phyloP scores from a whole-genome alignment of 2,329 filamentous ascomycete species.

The Ophiostoma himal-ulmi region DNA sequence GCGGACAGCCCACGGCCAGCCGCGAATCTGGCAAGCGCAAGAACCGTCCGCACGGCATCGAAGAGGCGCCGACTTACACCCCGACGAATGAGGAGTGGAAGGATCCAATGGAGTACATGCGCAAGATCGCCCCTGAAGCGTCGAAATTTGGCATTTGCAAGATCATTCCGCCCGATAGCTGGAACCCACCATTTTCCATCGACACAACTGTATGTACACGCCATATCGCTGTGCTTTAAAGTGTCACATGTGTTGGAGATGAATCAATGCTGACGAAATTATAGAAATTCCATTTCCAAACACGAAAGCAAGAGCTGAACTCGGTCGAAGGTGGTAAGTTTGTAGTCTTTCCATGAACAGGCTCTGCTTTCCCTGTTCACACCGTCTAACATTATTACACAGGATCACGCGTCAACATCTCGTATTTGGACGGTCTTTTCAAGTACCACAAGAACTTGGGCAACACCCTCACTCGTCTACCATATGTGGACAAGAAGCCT shows the following conservation, averaged over 20 bases:
- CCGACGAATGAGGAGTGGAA: slow-evolving; percentile 92
- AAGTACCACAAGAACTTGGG: slow-evolving; percentile 98
- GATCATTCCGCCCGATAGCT: slow-evolving; percentile 85
- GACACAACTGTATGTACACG: slow-evolving; percentile 74
- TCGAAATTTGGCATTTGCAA: slow-evolving; percentile 88
- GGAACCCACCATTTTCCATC: slow-evolving; percentile 93
- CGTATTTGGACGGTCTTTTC: slow-evolving; percentile 87
- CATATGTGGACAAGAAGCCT: slow-evolving; percentile 95
- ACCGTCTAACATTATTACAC: slow-evolving; percentile 23
- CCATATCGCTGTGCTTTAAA: not conserved
- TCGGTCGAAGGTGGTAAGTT: slow-evolving; percentile 91
- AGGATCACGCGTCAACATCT: slow-evolving; percentile 92
- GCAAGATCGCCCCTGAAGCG: slow-evolving; percentile 82
- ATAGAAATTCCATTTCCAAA: slow-evolving; percentile 94
- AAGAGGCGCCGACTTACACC: slow-evolving; percentile 83
- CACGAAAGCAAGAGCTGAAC: slow-evolving; percentile 92
- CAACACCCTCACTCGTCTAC: slow-evolving; percentile 85
- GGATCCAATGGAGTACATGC: slow-evolving; percentile 88
- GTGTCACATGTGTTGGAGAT: not conserved
- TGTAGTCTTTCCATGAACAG: too few relatives aligned
- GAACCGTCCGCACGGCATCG: slow-evolving; percentile 73
- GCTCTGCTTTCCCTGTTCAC: not conserved
- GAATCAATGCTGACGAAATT: slow-evolving; percentile 1
- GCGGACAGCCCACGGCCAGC: slow-evolving; percentile 71
- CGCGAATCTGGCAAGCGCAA: slow-evolving; percentile 72